These are phyloP conservation scores for Russula vinacea DNA, from an alignment of 768 basidiomycete species.

Conservation along the genomic window DNA sequence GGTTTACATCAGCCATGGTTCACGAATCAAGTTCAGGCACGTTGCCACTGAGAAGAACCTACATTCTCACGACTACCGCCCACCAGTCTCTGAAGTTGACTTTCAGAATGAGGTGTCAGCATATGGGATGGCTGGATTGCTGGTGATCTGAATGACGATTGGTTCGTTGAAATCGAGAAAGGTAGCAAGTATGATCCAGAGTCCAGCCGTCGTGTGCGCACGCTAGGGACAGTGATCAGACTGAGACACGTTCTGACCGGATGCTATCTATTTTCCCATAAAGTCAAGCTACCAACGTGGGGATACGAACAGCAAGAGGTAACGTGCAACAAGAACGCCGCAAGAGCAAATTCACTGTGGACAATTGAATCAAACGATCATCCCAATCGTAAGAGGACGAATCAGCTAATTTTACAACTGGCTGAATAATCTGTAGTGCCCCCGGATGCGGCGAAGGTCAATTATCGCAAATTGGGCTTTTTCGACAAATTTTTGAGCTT, in stretches of 20 bases:
- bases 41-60: constrained; percentile 76
- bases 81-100: constrained; percentile 94
- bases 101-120: constrained; percentile 98
- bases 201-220: constrained; percentile 67
- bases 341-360: constrained; percentile 87
- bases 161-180: constrained; percentile 80
- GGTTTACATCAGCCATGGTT: constrained; percentile 58
- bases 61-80: constrained; percentile 95
- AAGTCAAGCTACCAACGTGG: constrained; percentile 97
- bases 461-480: constrained; percentile 89
- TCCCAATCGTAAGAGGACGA: constrained; percentile 53
- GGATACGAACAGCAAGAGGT: constrained; percentile 98
- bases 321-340: constrained; percentile 98
- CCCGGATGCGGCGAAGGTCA: constrained; percentile 70
- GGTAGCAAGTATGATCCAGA: constrained; percentile 62
- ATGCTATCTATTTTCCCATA: constrained; percentile 97
- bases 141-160: constrained; percentile 93
- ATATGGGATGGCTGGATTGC: constrained; percentile 81
- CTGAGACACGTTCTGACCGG: constrained; percentile 82
- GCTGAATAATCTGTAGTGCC: constrained; percentile 53
- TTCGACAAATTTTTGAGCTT: constrained; percentile 86
- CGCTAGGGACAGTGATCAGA: constrained; percentile 78
- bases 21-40: constrained; percentile 80
- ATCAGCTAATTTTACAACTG: constrained; percentile 6
- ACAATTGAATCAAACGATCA: constrained; percentile 86